Conservation (phyloP, 228 moss, liverwort and hornwort species). For the Sphagnum magellanicum region DNA sequence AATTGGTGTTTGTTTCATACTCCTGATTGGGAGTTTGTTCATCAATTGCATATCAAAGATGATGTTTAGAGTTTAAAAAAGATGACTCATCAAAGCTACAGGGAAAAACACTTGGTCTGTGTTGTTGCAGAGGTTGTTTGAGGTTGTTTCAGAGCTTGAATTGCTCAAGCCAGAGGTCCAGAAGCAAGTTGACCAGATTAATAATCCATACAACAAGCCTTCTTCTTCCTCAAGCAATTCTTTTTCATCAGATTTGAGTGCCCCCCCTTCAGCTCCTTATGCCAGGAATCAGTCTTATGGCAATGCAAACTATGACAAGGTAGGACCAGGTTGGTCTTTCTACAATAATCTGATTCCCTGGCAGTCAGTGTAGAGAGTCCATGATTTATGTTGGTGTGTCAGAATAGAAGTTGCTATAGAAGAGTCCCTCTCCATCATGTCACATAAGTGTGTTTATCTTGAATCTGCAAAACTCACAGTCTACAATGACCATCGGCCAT, state of each 20-base stretch:
- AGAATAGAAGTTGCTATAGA: too few species aligned
- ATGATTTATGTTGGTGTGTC: neutral
- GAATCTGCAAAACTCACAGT: too few species aligned
- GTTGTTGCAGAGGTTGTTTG: constrained; percentile 55
- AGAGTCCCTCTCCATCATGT: too few species aligned
- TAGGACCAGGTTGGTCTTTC: constrained; percentile 8
- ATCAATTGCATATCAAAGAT: too few species aligned
- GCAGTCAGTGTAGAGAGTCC: neutral
- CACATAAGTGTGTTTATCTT: too few species aligned
- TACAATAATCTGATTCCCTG: too few species aligned
- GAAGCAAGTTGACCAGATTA: constrained; percentile 59
- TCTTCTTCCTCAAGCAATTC: constrained; percentile 26
- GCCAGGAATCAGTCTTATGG: neutral
- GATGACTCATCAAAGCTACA: too few species aligned
- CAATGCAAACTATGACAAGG: constrained; percentile 40
- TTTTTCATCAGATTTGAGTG: constrained; percentile 19
- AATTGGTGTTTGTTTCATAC: too few species aligned
- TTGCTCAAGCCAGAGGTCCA: constrained; percentile 69
- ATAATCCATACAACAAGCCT: constrained; percentile 21
- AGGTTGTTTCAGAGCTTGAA: constrained; percentile 72
- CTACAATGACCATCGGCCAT: too few species aligned
- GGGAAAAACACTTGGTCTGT: neutral
- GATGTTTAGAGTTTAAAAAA: too few species aligned
- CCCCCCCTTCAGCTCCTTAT: constrained; percentile 20
- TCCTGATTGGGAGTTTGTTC: too few species aligned